Base-by-base conservation (phyloP, 129 eudicot species). In the Pseudognaphalium luteoalbum region DNA sequence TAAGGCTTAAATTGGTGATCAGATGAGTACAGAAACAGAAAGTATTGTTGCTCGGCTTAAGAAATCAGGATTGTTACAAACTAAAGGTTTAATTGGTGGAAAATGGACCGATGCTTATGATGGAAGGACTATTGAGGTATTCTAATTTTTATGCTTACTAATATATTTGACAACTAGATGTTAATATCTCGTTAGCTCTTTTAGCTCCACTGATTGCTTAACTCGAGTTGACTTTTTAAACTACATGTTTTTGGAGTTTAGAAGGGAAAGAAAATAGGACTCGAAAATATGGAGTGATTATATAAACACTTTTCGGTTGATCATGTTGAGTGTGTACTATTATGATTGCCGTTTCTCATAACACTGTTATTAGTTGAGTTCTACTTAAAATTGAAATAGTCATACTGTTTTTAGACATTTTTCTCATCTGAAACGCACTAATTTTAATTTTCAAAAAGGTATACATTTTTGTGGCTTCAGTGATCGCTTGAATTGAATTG, bases 61-160 rank as follows among this genome's bases (percentile, higher is more conserved):
- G 85, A 86, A 87, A 61, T 79, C 78, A 57, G 98, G 96, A 4
- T 67, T 94, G 25, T 77, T 91, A 2, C 80, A 39, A 76, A 91
- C 84, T 14, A 88, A 83, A 73, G 98, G 91, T 33, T 83, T 89
- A 50, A 91, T 94, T 67, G 98, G 90, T 66, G 98, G 97, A 62
- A 89, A 89, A 76, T 94, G 97, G 97, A 80, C 54, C 28, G 96
- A 94, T 71, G 90, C 98, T 15, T 87, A 94, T 83, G 97, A 85
- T 80, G 96, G 91, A 47, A 94, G 70, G 66, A 91, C 91, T 69
- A 59, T 89, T 10, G 79, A 91, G 97, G 98, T 93, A 54, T 56
- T 47, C 54, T 47, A 47, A 12, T 44, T 44, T 12, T 44, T 47
- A 47, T 3, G 54, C 54, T 3, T 14, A 3, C n/a, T 12, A 47